These are phyloP conservation scores for Oryza coarctata DNA, from an alignment of 176 grass and related monocot species.

Conservation along the genomic window DNA sequence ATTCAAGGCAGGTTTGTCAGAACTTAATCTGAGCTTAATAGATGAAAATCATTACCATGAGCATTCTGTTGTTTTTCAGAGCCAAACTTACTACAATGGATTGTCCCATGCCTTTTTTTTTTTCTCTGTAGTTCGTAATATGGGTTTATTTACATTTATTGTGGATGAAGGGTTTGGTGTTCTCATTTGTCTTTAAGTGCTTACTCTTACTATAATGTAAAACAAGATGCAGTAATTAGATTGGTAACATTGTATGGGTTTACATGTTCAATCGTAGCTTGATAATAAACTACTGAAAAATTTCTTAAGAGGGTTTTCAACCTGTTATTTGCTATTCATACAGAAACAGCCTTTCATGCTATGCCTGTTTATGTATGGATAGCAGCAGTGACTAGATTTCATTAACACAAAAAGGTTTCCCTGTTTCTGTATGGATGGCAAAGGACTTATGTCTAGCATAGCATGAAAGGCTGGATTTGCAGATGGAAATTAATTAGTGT, in stretches of 20 bases:
- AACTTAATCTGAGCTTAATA: conserved; percentile 74
- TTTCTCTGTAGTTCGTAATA: background rate
- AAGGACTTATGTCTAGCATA: background rate
- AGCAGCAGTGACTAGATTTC: too few species aligned
- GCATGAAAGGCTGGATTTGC: background rate
- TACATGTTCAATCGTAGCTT: background rate
- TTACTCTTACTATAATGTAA: conserved; percentile 1
- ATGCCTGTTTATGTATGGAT: too few species aligned
- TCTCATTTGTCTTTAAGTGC: conserved; percentile 3
- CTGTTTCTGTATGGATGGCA: too few species aligned
- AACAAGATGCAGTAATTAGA: background rate
- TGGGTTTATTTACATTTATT: background rate
- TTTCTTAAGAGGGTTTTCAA: conserved; percentile 2
- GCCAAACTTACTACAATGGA: background rate
- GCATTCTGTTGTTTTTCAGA: conserved; percentile 11
- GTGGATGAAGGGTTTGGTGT: background rate
- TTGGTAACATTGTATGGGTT: conserved; percentile 15
- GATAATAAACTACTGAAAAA: conserved; percentile 16
- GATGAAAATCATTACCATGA: conserved; percentile 32
- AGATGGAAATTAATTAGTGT: background rate
- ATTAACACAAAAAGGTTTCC: too few species aligned
- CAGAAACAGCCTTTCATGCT: too few species aligned
- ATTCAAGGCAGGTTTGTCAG: conserved; percentile 99
- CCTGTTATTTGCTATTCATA: conserved; percentile 25
- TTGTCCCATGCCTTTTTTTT: background rate